A percentile compares a stretch with the other conserved stretches of the same genome.
Conservation (phyloP, 2,329 filamentous ascomycete genomes). For the Xylariomycetidae sp. region DNA sequence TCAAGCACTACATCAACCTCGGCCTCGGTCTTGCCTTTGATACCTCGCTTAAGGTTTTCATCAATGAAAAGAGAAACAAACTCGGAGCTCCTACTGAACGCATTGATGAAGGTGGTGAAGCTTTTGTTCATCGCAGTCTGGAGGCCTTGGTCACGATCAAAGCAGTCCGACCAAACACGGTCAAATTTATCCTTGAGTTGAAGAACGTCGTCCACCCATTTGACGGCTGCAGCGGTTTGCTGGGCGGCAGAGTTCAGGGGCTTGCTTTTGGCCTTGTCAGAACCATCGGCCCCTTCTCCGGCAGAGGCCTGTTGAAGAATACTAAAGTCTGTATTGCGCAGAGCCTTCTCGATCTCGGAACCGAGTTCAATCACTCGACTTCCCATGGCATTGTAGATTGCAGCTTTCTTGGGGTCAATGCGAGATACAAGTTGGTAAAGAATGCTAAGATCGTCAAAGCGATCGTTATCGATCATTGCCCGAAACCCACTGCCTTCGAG, state of each 20-base stretch:
- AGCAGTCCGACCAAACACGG: slow-evolving; percentile 67
- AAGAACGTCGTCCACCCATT: slow-evolving; percentile 92
- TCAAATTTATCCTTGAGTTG: slow-evolving; percentile 87
- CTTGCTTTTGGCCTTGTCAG: slow-evolving; percentile 44
- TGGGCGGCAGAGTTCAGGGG: slow-evolving; percentile 60
- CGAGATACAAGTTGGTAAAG: slow-evolving; percentile 75
- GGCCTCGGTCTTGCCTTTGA: slow-evolving; percentile 85
- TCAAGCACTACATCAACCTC: slow-evolving; percentile 83
- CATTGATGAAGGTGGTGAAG: slow-evolving; percentile 90
- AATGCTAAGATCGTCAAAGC: slow-evolving; percentile 70
- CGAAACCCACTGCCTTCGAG: slow-evolving; percentile 80
- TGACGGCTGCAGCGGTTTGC: slow-evolving; percentile 81
- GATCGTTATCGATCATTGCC: slow-evolving; percentile 89
- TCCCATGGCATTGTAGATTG: slow-evolving; percentile 67
- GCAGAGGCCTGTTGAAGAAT: slow-evolving; percentile 26
- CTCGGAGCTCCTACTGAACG: slow-evolving; percentile 80
- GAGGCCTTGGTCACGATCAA: slow-evolving; percentile 69
- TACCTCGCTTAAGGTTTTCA: slow-evolving; percentile 89
- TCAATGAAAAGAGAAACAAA: slow-evolving; percentile 96
- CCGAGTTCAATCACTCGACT: slow-evolving; percentile 75
- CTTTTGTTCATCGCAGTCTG: slow-evolving; percentile 81
- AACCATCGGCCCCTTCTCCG: slow-evolving; percentile 41
- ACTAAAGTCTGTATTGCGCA: slow-evolving; percentile 53
- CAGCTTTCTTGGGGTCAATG: slow-evolving; percentile 69
- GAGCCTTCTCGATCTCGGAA: slow-evolving; percentile 69